Evolutionary conservation across 2,329 filamentous ascomycete genomes (phyloP).

Genomic region (Penicillium rolfsii): DNA sequence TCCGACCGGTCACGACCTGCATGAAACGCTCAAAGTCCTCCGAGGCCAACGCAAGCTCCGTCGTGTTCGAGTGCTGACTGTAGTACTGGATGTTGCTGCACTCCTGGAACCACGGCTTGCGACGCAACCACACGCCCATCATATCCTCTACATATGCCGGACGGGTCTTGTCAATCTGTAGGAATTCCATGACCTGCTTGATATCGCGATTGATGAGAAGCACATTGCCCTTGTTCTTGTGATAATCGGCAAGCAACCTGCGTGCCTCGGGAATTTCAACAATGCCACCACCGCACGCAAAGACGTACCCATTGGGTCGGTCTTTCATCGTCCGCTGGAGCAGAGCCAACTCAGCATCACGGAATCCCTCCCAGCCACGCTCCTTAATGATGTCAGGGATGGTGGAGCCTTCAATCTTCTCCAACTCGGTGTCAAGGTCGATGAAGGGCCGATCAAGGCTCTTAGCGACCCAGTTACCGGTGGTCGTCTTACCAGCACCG

Average conservation of each 20-base stretch:
- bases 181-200: slow-evolving; percentile 82
- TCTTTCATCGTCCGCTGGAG: slow-evolving; percentile 74
- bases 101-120: slow-evolving; percentile 85
- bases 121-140: slow-evolving; percentile 83
- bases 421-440: slow-evolving; percentile 87
- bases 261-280: slow-evolving; percentile 84
- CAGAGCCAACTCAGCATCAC: slow-evolving; percentile 74
- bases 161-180: slow-evolving; percentile 84
- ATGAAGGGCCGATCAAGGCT: slow-evolving; percentile 76
- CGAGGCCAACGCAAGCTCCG: slow-evolving; percentile 57
- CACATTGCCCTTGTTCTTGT: slow-evolving; percentile 77
- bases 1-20: slow-evolving; percentile 66
- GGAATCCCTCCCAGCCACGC: slow-evolving; percentile 85
- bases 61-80: slow-evolving; percentile 67
- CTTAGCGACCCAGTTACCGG: slow-evolving; percentile 80
- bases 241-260: slow-evolving; percentile 72
- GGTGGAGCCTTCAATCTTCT: slow-evolving; percentile 69
- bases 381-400: slow-evolving; percentile 85
- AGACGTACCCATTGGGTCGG: slow-evolving; percentile 74
- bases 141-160: slow-evolving; percentile 94
- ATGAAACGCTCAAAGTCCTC: slow-evolving; percentile 76
- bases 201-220: slow-evolving; percentile 87
- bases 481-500: slow-evolving; percentile 94
- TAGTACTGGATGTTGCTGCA: slow-evolving; percentile 96
- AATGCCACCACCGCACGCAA: slow-evolving; percentile 92